Evolutionary conservation across 2,329 filamentous ascomycete species (phyloP).

Genomic region (Penicillium sp.): DNA sequence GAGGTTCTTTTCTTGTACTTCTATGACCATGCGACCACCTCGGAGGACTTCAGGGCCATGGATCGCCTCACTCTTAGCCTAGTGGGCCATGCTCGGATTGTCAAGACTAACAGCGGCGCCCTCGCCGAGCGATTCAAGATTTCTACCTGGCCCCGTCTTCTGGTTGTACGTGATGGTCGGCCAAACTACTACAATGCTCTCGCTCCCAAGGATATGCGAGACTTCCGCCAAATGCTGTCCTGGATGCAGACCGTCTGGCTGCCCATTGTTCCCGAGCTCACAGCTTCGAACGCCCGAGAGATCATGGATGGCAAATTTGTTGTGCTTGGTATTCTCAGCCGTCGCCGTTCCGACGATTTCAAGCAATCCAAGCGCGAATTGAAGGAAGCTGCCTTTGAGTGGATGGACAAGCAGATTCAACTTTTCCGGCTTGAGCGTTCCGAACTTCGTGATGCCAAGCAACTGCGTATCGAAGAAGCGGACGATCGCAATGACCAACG

Average conservation of each 20-base stretch:
- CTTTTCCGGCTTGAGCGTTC: constrained; percentile 91
- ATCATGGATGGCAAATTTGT: constrained; percentile 95
- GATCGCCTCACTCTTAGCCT: constrained; percentile 84
- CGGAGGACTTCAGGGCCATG: constrained; percentile 85
- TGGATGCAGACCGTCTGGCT: constrained; percentile 99
- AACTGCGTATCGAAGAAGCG: constrained; percentile 92
- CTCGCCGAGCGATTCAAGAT: constrained; percentile 88
- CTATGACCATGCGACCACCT: constrained; percentile 92
- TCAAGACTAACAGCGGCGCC: constrained; percentile 80
- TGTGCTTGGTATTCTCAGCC: constrained; percentile 85
- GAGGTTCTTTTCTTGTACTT: constrained; percentile 98
- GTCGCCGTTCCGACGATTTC: constrained; percentile 78
- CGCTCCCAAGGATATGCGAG: constrained; percentile 88
- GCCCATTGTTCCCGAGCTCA: constrained; percentile 91
- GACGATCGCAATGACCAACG: constrained; percentile 90
- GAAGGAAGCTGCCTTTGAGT: constrained; percentile 93
- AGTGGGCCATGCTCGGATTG: constrained; percentile 87
- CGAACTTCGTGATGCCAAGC: constrained; percentile 90
- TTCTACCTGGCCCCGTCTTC: constrained; percentile 89
- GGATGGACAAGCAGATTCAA: constrained; percentile 95
- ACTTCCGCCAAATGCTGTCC: constrained; percentile 73
- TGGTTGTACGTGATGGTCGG: constrained; percentile 86
- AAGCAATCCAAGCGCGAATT: constrained; percentile 78
- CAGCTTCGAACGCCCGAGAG: constrained; percentile 84
- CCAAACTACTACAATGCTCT: constrained; percentile 88